These are phyloP conservation scores for Ceratocystis cacaofunesta DNA, from an alignment of 2,329 filamentous ascomycete species.

Conservation along the genomic window DNA sequence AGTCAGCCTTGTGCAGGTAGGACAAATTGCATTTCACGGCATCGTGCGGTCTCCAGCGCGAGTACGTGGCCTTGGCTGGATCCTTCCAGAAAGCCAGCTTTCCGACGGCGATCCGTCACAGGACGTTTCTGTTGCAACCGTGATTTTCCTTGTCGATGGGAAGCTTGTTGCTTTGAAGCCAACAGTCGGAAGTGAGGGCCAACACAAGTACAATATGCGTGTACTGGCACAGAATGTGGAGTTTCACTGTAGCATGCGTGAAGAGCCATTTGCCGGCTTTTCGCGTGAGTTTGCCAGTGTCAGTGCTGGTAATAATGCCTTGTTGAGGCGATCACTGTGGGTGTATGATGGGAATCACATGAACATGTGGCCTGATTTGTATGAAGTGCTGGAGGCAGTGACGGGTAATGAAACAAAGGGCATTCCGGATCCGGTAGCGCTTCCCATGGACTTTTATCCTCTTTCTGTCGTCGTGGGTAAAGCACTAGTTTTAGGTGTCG, in stretches of 20 bases:
- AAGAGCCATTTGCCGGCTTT: constrained; percentile 43
- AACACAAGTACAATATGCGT: constrained; percentile 95
- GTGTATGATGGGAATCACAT: constrained; percentile 79
- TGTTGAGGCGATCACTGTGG: constrained; percentile 76
- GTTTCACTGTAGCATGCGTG: constrained; percentile 83
- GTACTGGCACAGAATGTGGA: constrained; percentile 93
- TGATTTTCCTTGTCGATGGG: constrained; percentile 91
- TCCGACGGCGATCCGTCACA: constrained; percentile 85
- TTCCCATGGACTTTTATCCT: constrained; percentile 90
- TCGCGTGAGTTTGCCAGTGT: not conserved
- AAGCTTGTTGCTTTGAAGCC: constrained; percentile 88
- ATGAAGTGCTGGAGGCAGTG: constrained; percentile 62
- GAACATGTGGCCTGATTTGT: constrained; percentile 77
- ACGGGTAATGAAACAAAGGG: constrained; percentile 52
- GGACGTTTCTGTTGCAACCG: constrained; percentile 84
- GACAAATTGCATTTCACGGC: constrained; percentile 92
- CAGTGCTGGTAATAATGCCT: constrained; percentile 16
- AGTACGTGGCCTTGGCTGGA: constrained; percentile 89
- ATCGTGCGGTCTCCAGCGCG: constrained; percentile 87
- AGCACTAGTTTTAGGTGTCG: constrained; percentile 77
- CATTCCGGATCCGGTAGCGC: constrained; percentile 56
- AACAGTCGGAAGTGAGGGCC: constrained; percentile 63
- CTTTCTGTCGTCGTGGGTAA: constrained; percentile 77
- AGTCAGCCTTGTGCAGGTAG: constrained; percentile 76
- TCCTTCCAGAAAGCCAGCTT: constrained; percentile 79